These are phyloP conservation scores for Aspergillus flavus DNA, from an alignment of 2,329 filamentous ascomycete species.

Conservation along the genomic window DNA sequence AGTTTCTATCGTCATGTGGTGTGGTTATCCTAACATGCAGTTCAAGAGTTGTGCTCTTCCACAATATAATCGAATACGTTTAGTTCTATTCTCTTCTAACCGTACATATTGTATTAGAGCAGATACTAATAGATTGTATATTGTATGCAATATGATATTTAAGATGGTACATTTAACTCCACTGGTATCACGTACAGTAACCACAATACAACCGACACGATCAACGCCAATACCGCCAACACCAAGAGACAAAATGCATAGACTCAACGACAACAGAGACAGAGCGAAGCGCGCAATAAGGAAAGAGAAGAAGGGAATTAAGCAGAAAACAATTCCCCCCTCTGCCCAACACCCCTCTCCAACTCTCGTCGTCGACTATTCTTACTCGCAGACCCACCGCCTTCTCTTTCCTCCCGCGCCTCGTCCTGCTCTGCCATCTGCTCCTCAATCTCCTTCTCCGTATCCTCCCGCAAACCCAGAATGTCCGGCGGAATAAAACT, in stretches of 20 bases:
- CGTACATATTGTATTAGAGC: neutral
- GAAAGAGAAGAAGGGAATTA: conserved; percentile 15
- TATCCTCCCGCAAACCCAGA: conserved; percentile 54
- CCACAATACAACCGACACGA: neutral
- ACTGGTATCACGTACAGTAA: neutral
- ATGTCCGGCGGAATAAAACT: conserved; percentile 78
- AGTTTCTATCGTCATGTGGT: neutral
- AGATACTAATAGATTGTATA: neutral
- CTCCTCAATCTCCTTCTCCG: conserved; percentile 51
- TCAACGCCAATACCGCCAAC: neutral
- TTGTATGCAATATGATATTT: neutral
- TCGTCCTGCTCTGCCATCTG: conserved; percentile 42
- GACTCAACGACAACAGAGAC: neutral
- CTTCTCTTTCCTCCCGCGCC: conserved; percentile 38
- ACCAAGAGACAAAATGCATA: conserved; percentile 1
- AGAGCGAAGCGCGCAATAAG: neutral
- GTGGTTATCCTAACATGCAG: neutral
- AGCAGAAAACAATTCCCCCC: conserved; percentile 41
- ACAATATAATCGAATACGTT: neutral
- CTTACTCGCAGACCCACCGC: conserved; percentile 26
- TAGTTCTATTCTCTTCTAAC: neutral
- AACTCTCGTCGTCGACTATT: conserved; percentile 35
- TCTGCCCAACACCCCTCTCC: conserved; percentile 37
- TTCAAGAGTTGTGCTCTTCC: neutral
- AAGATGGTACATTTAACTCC: neutral